These are phyloP conservation scores for Chrysosphaeria jannelii DNA, from an alignment of 2,329 filamentous ascomycete species.

Conservation along the genomic window DNA sequence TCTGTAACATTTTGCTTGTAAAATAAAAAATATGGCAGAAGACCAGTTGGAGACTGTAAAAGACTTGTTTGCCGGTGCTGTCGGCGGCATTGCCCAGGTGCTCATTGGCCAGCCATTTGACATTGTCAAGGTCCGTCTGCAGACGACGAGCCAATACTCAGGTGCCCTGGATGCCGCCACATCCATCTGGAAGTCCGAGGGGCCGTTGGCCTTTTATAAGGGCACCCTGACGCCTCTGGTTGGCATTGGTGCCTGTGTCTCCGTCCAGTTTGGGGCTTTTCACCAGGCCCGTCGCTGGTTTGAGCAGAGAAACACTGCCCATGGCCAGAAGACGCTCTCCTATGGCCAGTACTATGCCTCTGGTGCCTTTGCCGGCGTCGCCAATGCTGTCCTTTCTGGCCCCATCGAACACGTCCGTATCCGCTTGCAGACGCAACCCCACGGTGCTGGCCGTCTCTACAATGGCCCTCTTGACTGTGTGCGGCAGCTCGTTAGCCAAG, in stretches of 20 bases:
- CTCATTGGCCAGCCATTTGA: slow-evolving; percentile 58
- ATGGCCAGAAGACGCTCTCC: slow-evolving; percentile 26
- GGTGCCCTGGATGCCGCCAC: slow-evolving; percentile 53
- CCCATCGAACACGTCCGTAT: slow-evolving; percentile 97
- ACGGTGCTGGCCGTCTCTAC: slow-evolving; percentile 55
- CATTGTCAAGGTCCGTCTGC: slow-evolving; percentile 91
- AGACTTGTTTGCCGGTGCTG: slow-evolving; percentile 73
- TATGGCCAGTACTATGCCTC: slow-evolving; percentile 74
- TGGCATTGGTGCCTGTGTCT: slow-evolving; percentile 89
- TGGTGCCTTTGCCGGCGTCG: slow-evolving; percentile 73
- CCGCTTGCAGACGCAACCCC: slow-evolving; percentile 81
- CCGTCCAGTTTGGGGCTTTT: slow-evolving; percentile 95
- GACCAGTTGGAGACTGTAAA: slow-evolving; percentile 62
- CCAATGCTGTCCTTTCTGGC: slow-evolving; percentile 64
- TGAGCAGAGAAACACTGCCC: slow-evolving; percentile 41
- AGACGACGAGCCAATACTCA: slow-evolving; percentile 59
- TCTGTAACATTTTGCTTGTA: too few species aligned
- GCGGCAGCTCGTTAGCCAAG: slow-evolving; percentile 38
- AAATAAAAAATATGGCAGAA: too few species aligned
- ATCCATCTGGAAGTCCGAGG: slow-evolving; percentile 68
- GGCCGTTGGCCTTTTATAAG: slow-evolving; percentile 86
- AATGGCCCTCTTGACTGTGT: slow-evolving; percentile 69
- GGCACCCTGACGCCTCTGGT: slow-evolving; percentile 83
- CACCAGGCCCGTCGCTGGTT: slow-evolving; percentile 70
- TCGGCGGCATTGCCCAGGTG: slow-evolving; percentile 79